Evolutionary conservation across 139 green algal species (phyloP).

Genomic region (Asterochloris erici): DNA sequence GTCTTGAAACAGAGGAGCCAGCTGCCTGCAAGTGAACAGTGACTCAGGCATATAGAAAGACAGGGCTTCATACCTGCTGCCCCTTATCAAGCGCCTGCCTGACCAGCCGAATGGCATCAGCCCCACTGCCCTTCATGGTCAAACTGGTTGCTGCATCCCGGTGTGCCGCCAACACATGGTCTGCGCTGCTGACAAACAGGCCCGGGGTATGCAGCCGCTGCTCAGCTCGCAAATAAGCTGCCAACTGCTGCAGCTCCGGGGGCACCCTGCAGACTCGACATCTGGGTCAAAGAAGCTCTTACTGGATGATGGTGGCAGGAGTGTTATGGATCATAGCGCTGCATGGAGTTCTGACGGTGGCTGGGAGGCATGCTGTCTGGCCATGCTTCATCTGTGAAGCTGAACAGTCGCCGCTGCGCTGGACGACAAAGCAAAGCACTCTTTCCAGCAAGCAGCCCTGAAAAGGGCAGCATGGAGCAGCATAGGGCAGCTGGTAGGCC

Average conservation of each 20-base stretch:
- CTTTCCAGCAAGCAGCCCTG: too few species aligned
- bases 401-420: too few species aligned
- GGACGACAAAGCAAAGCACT: too few species aligned
- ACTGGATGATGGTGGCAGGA: too few species aligned
- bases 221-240: conserved; percentile 10
- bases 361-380: too few species aligned
- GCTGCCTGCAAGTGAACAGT: background rate
- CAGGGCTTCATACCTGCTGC: background rate
- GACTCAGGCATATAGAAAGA: background rate
- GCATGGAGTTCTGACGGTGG: too few species aligned
- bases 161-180: conserved; percentile 2
- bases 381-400: too few species aligned
- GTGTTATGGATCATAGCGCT: too few species aligned
- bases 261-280: background rate
- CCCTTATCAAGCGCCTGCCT: conserved; percentile 6
- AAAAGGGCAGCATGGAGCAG: too few species aligned
- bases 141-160: background rate
- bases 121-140: background rate
- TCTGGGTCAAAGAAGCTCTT: too few species aligned
- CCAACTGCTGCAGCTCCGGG: conserved; percentile 5
- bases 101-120: background rate
- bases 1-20: too few species aligned
- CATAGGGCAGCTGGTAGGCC: too few species aligned
- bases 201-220: conserved; percentile 30
- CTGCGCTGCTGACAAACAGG: conserved; percentile 35